Evolutionary conservation across 2,329 filamentous ascomycete species (phyloP).

Genomic region (Hysterium pulicare): DNA sequence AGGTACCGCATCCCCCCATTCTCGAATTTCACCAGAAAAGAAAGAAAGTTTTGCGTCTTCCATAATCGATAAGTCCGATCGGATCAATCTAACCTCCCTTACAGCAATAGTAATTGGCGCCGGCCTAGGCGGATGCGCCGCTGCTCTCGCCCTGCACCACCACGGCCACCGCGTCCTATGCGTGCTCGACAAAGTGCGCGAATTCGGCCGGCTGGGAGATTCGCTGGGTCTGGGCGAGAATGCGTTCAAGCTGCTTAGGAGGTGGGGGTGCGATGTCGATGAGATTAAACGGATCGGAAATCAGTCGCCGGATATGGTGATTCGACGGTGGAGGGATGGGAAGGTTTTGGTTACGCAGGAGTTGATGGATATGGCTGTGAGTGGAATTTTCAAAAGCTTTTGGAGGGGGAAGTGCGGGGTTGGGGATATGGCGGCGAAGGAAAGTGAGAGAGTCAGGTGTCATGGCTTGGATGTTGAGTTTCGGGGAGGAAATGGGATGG

Average conservation of each 20-base stretch:
- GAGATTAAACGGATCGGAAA: constrained; percentile 46
- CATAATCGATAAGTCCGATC: too few relatives aligned
- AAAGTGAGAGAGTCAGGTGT: too few relatives aligned
- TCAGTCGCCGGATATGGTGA: constrained; percentile 48
- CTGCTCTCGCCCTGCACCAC: constrained; percentile 48
- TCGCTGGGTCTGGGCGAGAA: constrained; percentile 48
- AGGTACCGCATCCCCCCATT: too few relatives aligned
- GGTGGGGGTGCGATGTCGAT: constrained; percentile 43
- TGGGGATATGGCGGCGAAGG: too few relatives aligned
- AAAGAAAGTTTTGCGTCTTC: too few relatives aligned
- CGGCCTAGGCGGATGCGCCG: constrained; percentile 49
- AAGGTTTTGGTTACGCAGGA: constrained; percentile 47
- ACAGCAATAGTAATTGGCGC: constrained; percentile 50
- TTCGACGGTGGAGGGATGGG: constrained; percentile 48
- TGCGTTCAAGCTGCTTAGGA: constrained; percentile 44
- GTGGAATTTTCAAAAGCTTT: too few relatives aligned
- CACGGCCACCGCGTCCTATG: constrained; percentile 41
- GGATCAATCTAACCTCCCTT: neutral
- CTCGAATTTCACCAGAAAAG: too few relatives aligned
- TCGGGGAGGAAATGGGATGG: too few relatives aligned
- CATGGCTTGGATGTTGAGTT: too few relatives aligned
- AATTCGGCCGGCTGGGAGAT: constrained; percentile 46
- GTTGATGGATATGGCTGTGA: constrained; percentile 48
- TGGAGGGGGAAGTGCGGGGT: too few relatives aligned
- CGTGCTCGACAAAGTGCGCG: constrained; percentile 45